Percentiles rank a stretch among this genome's conserved stretches.
These are phyloP conservation scores for Sideroxylon spinosum DNA, from an alignment of 179 eudicot genomes.

Conservation along the genomic window DNA sequence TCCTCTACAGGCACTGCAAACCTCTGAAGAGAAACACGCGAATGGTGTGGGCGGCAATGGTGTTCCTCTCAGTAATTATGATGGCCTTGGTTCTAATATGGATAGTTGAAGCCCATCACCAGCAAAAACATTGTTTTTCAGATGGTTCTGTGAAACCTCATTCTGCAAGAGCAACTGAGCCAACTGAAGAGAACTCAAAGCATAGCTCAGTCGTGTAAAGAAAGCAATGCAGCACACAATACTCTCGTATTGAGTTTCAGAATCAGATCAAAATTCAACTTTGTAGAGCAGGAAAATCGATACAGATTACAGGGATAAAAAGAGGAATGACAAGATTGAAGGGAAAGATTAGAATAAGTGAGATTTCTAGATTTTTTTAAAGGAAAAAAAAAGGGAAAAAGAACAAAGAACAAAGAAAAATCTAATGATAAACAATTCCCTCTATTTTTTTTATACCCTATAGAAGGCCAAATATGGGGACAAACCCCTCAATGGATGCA, in stretches of 20 bases:
- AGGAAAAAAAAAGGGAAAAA: no score
- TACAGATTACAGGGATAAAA: not conserved
- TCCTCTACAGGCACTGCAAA: conserved; percentile 52
- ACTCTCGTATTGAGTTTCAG: not conserved
- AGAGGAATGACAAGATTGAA: not conserved
- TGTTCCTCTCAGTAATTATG: conserved; percentile 47
- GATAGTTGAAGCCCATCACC: conserved; percentile 34
- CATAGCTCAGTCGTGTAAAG: conserved; percentile 8
- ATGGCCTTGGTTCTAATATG: conserved; percentile 44
- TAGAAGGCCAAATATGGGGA: conserved; percentile 17
- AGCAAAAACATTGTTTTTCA: conserved; percentile 23
- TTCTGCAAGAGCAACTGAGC: conserved; percentile 1
- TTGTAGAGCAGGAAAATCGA: not conserved
- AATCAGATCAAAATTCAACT: not conserved
- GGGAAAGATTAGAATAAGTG: not conserved
- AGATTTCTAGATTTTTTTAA: not conserved
- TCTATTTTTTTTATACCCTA: not conserved
- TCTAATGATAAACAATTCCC: not conserved
- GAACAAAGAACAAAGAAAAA: no score
- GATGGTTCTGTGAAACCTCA: conserved; percentile 39
- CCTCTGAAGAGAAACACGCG: conserved; percentile 47
- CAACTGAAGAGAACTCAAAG: conserved; percentile 8
- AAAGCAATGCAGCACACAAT: not conserved
- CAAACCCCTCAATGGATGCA: conserved; percentile 20
- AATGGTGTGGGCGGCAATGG: conserved; percentile 47